A percentile compares a stretch with the other conserved stretches of the same genome.
Conservation (phyloP, 129 eudicot species). For the Pseudognaphalium luteoalbum region DNA sequence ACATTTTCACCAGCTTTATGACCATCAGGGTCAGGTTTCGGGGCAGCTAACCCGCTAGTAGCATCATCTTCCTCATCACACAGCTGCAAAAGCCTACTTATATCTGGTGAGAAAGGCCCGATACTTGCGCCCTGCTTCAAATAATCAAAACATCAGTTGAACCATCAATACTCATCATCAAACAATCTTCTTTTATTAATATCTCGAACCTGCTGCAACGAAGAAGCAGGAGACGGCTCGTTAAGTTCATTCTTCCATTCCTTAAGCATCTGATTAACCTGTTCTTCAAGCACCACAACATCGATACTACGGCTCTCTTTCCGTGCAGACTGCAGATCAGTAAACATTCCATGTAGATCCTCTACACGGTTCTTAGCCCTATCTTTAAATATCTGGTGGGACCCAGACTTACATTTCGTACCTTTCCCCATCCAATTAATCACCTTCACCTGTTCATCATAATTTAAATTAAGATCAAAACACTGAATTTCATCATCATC, state of each 20-base stretch:
- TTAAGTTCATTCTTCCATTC: conserved; percentile 95
- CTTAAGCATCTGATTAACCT: conserved; percentile 85
- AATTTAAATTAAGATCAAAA: neutral
- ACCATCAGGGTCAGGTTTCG: conserved; percentile 69
- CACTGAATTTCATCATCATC: conserved; percentile 14
- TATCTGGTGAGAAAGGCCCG: conserved; percentile 64
- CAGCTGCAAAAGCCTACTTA: conserved; percentile 65
- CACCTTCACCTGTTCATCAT: conserved; percentile 28
- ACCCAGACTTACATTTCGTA: conserved; percentile 66
- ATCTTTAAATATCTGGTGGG: conserved; percentile 83
- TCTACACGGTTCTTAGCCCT: conserved; percentile 91
- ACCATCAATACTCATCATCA: neutral
- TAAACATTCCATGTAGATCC: conserved; percentile 82
- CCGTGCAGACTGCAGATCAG: conserved; percentile 83
- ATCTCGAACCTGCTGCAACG: conserved; percentile 54
- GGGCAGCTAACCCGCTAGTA: conserved; percentile 70
- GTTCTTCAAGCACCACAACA: conserved; percentile 82
- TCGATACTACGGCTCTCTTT: conserved; percentile 83
- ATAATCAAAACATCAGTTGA: neutral
- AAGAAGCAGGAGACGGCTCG: conserved; percentile 88
- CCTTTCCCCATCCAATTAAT: conserved; percentile 65
- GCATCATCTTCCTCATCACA: conserved; percentile 93
- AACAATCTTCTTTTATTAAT: neutral
- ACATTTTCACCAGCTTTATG: conserved; percentile 37
- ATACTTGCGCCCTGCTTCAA: conserved; percentile 61